A percentile compares a stretch with the other conserved stretches of the same genome.
Conservation (phyloP, 257 asterid species). For the Ballota nigra region DNA sequence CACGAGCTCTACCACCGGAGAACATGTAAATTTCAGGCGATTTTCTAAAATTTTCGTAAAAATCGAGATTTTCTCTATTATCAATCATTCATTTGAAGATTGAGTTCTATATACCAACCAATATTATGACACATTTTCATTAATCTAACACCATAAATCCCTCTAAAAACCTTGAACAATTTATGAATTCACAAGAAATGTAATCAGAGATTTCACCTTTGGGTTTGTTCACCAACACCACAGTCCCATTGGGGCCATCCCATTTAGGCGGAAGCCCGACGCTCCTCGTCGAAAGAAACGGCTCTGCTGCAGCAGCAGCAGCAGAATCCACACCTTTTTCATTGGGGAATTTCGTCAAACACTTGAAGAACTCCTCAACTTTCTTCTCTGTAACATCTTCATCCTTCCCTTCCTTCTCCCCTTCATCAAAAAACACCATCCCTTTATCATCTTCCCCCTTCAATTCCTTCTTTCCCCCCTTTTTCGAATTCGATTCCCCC, state of each 20-base stretch:
- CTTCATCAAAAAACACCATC: slow-evolving; percentile 72
- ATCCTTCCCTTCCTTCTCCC: slow-evolving; percentile 33
- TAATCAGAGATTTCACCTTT: slow-evolving; percentile 49
- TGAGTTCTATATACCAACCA: too few relatives aligned
- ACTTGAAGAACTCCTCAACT: slow-evolving; percentile 91
- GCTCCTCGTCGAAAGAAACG: slow-evolving; percentile 75
- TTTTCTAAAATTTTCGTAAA: too few relatives aligned
- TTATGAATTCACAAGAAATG: neutral
- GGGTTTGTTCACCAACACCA: slow-evolving; percentile 86
- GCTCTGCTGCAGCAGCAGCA: slow-evolving; percentile 47
- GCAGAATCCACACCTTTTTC: too few relatives aligned
- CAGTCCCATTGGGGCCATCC: slow-evolving; percentile 89
- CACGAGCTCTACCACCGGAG: too few relatives aligned
- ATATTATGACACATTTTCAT: too few relatives aligned
- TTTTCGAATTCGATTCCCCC: slow-evolving; percentile 41
- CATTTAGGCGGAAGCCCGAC: slow-evolving; percentile 89
- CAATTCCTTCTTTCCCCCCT: slow-evolving; percentile 23
- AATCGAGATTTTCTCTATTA: too few relatives aligned
- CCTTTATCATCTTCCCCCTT: slow-evolving; percentile 36
- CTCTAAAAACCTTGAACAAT: too few relatives aligned
- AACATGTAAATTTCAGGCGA: too few relatives aligned
- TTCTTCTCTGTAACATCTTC: slow-evolving; percentile 77
- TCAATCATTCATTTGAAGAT: too few relatives aligned
- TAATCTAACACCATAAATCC: too few relatives aligned
- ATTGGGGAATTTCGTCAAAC: slow-evolving; percentile 88